These are phyloP conservation scores for Colletotrichum tofieldiae DNA, from an alignment of 2,329 filamentous ascomycete species.

Conservation along the genomic window DNA sequence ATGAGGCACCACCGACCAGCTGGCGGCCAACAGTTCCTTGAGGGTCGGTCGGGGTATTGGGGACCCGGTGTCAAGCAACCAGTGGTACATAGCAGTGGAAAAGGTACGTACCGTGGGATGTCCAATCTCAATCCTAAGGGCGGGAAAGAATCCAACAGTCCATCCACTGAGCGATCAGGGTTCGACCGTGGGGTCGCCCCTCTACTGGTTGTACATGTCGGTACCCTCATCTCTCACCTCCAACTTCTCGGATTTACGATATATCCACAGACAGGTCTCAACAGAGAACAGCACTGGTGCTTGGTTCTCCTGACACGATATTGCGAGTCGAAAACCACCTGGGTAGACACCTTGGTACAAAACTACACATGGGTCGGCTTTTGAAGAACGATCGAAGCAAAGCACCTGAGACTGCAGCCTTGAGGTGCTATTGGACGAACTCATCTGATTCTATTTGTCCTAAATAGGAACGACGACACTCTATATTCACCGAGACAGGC, in stretches of 20 bases:
- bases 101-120: conserved; percentile 20
- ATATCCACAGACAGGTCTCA: neutral
- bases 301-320: neutral
- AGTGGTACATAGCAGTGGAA: conserved; percentile 1
- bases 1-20: conserved; percentile 24
- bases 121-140: conserved; percentile 14
- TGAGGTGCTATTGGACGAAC: neutral
- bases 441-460: neutral
- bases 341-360: neutral
- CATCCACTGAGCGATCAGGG: conserved; percentile 24
- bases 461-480: neutral
- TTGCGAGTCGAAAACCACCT: neutral
- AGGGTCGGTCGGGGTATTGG: conserved; percentile 19
- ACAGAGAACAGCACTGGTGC: neutral
- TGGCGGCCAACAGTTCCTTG: conserved; percentile 25
- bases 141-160: conserved; percentile 12
- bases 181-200: conserved; percentile 24
- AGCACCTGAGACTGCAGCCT: neutral
- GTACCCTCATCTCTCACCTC: conserved; percentile 1
- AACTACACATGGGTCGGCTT: too few species aligned
- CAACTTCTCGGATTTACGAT: neutral
- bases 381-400: neutral
- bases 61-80: conserved; percentile 9
- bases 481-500: neutral
- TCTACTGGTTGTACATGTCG: conserved; percentile 5